A percentile compares a stretch with the other conserved stretches of the same genome.
phyloP scores from a whole-genome alignment of 2,329 filamentous ascomycete species.

The Trichoderma guizhouense region DNA sequence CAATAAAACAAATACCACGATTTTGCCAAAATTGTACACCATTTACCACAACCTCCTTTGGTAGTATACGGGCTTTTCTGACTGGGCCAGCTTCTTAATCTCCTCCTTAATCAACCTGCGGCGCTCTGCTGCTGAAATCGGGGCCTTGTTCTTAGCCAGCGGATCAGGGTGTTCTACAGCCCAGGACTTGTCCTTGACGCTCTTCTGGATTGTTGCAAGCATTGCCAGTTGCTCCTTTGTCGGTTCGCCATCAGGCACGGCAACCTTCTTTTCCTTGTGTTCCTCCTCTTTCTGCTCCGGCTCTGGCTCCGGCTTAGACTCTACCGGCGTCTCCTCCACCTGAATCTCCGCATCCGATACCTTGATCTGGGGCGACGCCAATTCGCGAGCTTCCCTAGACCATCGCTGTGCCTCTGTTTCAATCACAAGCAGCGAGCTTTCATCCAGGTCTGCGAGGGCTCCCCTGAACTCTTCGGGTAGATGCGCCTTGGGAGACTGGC shows the following conservation, averaged over 20 bases:
- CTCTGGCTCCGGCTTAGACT: conserved; percentile 23
- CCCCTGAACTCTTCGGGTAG: conserved; percentile 50
- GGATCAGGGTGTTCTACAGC: conserved; percentile 36
- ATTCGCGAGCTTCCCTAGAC: conserved; percentile 23
- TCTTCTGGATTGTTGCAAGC: conserved; percentile 32
- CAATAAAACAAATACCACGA: neutral
- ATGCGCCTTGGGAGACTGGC: conserved; percentile 46
- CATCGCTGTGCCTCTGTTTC: conserved; percentile 35
- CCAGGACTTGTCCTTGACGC: conserved; percentile 33
- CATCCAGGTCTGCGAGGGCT: conserved; percentile 44
- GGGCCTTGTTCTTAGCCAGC: conserved; percentile 41
- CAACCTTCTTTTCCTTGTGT: conserved; percentile 1
- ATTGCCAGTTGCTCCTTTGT: conserved; percentile 31
- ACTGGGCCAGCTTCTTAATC: conserved; percentile 46
- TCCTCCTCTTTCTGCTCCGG: conserved; percentile 22
- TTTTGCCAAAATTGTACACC: too few relatives aligned
- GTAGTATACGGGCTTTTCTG: conserved; percentile 48
- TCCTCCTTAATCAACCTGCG: conserved; percentile 58
- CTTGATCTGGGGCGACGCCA: conserved; percentile 16
- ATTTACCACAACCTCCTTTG: conserved; percentile 52
- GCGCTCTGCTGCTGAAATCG: conserved; percentile 51
- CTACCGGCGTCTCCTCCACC: neutral
- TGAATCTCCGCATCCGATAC: conserved; percentile 32
- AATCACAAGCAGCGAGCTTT: conserved; percentile 43
- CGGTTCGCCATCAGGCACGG: conserved; percentile 18